phyloP scores from a whole-genome alignment of 371 early-diverging fungal genomes.

The Encephalitozoon intestinalis region DNA sequence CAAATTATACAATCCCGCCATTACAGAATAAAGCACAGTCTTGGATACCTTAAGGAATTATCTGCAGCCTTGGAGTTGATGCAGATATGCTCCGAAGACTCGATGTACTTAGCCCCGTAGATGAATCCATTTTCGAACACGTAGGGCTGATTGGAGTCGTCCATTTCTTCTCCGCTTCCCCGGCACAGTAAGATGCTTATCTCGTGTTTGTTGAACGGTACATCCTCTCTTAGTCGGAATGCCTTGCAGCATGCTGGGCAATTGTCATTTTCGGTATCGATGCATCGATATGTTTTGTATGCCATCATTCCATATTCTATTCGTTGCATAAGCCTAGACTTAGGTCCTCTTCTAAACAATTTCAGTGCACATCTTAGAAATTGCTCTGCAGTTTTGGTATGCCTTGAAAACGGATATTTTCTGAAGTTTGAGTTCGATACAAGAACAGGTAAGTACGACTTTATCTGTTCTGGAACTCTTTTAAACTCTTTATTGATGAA shows the following conservation, averaged over 20 bases:
- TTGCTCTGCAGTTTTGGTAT: not conserved
- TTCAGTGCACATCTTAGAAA: not conserved
- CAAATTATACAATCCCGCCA: not conserved
- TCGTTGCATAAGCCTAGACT: constrained; percentile 3
- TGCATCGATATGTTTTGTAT: constrained; percentile 14
- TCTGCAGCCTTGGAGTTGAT: not conserved
- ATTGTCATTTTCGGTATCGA: not conserved
- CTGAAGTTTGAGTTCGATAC: not conserved
- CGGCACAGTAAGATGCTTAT: constrained; percentile 8
- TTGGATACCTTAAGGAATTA: not conserved
- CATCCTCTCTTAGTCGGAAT: constrained; percentile 16
- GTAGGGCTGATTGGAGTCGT: constrained; percentile 5
- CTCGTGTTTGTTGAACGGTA: constrained; percentile 26
- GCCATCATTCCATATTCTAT: constrained; percentile 32
- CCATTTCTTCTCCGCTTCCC: constrained; percentile 6
- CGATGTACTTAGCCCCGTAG: constrained; percentile 19
- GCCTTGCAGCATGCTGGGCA: constrained; percentile 19
- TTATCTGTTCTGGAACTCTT: not conserved
- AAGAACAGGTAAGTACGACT: not conserved
- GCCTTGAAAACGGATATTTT: not conserved
- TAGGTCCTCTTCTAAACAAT: not conserved
- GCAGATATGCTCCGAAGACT: not conserved
- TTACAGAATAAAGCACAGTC: not conserved
- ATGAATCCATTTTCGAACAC: constrained; percentile 19
- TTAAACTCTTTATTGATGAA: constrained; percentile 13